These are phyloP conservation scores for Suhomyces chickasaworum DNA, from an alignment of 1,139 yeast species.

Conservation along the genomic window DNA sequence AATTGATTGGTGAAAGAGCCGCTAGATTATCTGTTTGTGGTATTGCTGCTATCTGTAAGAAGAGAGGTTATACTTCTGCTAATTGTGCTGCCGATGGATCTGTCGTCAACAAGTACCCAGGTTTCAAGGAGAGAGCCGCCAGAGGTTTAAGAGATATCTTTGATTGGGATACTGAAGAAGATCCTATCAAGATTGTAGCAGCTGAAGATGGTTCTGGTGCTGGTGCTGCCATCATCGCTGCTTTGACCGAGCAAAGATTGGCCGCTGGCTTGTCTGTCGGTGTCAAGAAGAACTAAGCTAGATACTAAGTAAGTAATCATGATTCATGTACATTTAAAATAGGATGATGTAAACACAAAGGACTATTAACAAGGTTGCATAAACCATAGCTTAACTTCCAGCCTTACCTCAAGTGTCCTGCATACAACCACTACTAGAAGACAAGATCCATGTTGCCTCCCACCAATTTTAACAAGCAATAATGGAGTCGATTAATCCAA, in stretches of 20 bases:
- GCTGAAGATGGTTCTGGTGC: constrained; percentile 99
- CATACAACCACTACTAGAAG: no score
- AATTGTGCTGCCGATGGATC: constrained; percentile 98
- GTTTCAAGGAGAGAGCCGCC: constrained; percentile 87
- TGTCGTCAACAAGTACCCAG: constrained; percentile 90
- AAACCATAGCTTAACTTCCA: no score
- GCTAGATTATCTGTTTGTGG: constrained; percentile 95
- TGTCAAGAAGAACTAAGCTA: constrained; percentile 21
- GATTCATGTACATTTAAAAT: not conserved
- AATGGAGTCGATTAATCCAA: not conserved
- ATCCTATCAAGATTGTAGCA: constrained; percentile 79
- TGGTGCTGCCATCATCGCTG: constrained; percentile 97
- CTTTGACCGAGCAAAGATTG: constrained; percentile 81
- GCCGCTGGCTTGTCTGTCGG: constrained; percentile 77
- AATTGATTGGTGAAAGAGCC: constrained; percentile 87
- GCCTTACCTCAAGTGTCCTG: no score
- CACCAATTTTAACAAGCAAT: not conserved
- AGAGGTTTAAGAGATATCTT: constrained; percentile 86
- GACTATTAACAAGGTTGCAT: no score
- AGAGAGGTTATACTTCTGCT: constrained; percentile 75
- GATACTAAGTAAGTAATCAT: not conserved
- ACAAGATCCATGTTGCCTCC: not conserved
- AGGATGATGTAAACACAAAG: no score
- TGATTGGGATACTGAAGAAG: constrained; percentile 70
- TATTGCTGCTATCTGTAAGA: constrained; percentile 90